Conservation (phyloP, 345 rosid species). For the Hibiscus trionum region DNA sequence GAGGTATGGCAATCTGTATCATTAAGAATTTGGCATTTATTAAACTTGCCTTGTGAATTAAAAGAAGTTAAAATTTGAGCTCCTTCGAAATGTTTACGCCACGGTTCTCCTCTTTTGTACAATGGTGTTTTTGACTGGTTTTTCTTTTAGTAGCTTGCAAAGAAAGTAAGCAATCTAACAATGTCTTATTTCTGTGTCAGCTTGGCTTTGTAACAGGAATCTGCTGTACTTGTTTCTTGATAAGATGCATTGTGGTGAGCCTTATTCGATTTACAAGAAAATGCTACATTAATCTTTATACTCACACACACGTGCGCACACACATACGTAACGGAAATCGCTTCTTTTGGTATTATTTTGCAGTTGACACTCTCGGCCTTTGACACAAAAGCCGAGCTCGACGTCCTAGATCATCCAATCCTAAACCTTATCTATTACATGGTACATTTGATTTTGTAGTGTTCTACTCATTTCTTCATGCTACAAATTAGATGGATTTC, state of each 20-base stretch:
- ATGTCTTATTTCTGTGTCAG: conserved; percentile 26
- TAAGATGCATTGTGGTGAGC: conserved; percentile 71
- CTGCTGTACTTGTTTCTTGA: conserved; percentile 70
- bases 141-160: no score
- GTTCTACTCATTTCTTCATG: neutral
- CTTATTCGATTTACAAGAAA: neutral
- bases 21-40: no score
- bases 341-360: neutral
- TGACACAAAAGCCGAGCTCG: conserved; percentile 45
- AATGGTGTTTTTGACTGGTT: neutral
- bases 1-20: conserved; percentile 30
- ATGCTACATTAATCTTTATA: neutral
- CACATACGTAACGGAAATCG: neutral
- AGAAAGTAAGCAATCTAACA: neutral
- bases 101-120: neutral
- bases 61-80: no score
- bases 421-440: conserved; percentile 56
- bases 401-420: conserved; percentile 62
- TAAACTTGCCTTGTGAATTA: no score
- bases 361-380: conserved; percentile 44
- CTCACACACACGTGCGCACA: no score
- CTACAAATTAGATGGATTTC: neutral
- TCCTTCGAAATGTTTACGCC: no score
- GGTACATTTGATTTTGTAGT: conserved; percentile 18
- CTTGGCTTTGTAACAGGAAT: conserved; percentile 66